phyloP scores from a whole-genome alignment of 305 asterid species.

The Stenogyne calaminthoides region DNA sequence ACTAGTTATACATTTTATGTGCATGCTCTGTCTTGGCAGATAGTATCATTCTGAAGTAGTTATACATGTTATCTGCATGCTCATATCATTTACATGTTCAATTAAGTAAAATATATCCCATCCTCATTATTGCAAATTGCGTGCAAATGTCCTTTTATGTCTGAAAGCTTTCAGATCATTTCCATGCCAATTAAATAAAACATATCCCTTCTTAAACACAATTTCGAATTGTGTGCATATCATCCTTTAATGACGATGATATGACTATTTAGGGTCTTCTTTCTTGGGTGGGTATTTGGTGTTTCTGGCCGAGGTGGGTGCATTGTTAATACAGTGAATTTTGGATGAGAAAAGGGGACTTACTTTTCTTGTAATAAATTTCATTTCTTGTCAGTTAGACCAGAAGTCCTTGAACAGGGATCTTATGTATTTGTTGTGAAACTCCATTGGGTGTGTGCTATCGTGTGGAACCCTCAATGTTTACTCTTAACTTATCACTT shows the following conservation, averaged over 20 bases:
- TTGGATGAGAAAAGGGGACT: not conserved
- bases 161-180: not conserved
- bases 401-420: not conserved
- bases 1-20: not conserved
- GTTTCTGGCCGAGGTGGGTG: not conserved
- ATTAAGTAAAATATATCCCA: not conserved
- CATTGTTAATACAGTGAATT: not conserved
- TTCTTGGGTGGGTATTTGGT: not conserved
- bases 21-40: not conserved
- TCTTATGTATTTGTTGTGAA: not conserved
- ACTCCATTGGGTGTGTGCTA: not conserved
- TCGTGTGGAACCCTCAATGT: not conserved
- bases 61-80: not conserved
- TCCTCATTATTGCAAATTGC: not conserved
- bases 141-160: not conserved
- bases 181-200: not conserved
- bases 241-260: conserved; percentile 1
- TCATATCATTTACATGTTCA: not conserved
- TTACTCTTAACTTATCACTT: conserved; percentile 18
- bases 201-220: not conserved
- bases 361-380: not conserved
- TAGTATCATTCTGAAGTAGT: not conserved
- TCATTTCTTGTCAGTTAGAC: not conserved
- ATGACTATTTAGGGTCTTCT: not conserved
- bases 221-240: not conserved